Percentiles rank a stretch among this genome's conserved stretches.
Evolutionary conservation across 257 asterid genomes (phyloP).

Genomic region (Paulownia fortunei): DNA sequence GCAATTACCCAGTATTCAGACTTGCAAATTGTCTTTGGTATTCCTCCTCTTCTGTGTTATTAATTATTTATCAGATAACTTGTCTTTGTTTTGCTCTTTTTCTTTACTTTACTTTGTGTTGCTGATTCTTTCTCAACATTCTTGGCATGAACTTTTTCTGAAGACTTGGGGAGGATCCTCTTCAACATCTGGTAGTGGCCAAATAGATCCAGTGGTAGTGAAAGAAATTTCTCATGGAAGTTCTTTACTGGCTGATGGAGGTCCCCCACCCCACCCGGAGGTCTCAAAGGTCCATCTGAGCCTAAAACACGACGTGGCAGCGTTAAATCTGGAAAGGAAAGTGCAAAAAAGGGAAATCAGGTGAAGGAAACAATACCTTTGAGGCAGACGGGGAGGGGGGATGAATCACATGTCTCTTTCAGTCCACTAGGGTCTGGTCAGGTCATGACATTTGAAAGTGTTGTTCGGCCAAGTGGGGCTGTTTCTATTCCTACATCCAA

Average conservation of each 20-base stretch:
- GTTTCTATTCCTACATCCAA: conserved; percentile 51
- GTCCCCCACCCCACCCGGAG: conserved; percentile 45
- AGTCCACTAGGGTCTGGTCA: conserved; percentile 50
- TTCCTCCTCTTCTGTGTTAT: conserved; percentile 13
- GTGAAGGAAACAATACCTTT: conserved; percentile 45
- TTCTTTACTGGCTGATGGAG: conserved; percentile 41
- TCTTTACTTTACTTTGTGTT: background rate
- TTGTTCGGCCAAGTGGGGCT: conserved; percentile 42
- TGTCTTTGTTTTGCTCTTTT: background rate
- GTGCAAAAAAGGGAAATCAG: conserved; percentile 52
- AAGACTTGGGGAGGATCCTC: conserved; percentile 53
- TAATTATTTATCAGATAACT: too few species aligned
- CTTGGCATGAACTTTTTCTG: conserved; percentile 22
- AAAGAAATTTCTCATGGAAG: conserved; percentile 47
- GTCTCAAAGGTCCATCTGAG: conserved; percentile 45
- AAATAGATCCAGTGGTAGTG: conserved; percentile 35
- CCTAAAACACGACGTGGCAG: conserved; percentile 66
- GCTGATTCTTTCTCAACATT: background rate
- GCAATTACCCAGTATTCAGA: conserved; percentile 41
- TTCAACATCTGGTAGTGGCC: conserved; percentile 43
- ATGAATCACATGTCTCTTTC: conserved; percentile 38
- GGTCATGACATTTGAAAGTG: conserved; percentile 46
- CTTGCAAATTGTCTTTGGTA: conserved; percentile 50
- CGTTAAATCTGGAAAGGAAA: conserved; percentile 56
- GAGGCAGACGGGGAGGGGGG: conserved; percentile 46